A percentile compares a stretch with the other conserved stretches of the same genome.
These are phyloP conservation scores for Taphrina sp. DNA, from an alignment of 1,139 yeast genomes.

Conservation along the genomic window DNA sequence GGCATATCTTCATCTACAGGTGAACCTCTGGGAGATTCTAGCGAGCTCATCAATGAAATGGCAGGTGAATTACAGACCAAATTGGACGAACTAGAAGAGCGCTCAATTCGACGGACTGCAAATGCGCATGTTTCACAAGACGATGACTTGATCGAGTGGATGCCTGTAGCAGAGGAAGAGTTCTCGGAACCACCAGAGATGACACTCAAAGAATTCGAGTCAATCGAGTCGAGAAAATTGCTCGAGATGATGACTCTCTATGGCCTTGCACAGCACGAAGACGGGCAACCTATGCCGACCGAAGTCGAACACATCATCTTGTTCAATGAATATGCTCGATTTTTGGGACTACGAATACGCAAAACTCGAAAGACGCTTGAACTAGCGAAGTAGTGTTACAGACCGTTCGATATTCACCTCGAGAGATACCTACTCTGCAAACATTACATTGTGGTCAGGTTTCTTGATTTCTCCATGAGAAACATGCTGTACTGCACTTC, in stretches of 20 bases:
- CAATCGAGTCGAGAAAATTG: neutral
- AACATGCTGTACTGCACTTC: too few species aligned
- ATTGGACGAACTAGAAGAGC: slow-evolving; percentile 28
- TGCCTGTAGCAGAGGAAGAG: slow-evolving; percentile 29
- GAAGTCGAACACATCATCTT: slow-evolving; percentile 8
- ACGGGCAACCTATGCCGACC: slow-evolving; percentile 24
- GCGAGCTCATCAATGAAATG: slow-evolving; percentile 16
- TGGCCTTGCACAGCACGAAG: slow-evolving; percentile 27
- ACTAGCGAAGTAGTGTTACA: too few species aligned
- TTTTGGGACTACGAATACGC: slow-evolving; percentile 24
- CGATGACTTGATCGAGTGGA: slow-evolving; percentile 24
- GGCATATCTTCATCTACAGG: slow-evolving; percentile 25
- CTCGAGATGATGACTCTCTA: slow-evolving; percentile 24
- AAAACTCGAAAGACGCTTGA: too few species aligned
- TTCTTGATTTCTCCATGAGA: too few species aligned
- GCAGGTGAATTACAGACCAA: slow-evolving; percentile 26
- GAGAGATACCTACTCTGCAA: too few species aligned
- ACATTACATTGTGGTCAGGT: too few species aligned
- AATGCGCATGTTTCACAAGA: neutral
- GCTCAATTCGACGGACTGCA: slow-evolving; percentile 26
- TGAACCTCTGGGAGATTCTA: neutral
- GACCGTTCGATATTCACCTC: too few species aligned
- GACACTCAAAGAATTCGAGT: slow-evolving; percentile 21
- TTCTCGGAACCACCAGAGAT: slow-evolving; percentile 13
- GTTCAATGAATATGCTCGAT: slow-evolving; percentile 25